phyloP scores from a whole-genome alignment of 2,329 filamentous ascomycete genomes.

The Talaromyces sp. region DNA sequence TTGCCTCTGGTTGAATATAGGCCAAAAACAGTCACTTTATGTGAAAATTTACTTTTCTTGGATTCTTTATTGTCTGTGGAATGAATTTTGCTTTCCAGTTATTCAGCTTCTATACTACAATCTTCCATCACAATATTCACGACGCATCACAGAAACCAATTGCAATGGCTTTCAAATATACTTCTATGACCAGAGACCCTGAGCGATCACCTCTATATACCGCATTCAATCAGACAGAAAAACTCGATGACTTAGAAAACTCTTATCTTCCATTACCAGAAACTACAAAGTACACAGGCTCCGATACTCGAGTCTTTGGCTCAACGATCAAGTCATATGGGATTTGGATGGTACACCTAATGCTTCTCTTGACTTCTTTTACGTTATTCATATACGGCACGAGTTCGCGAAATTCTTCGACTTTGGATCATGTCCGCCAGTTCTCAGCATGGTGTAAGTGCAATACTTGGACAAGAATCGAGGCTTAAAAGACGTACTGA shows the following conservation, averaged over 20 bases:
- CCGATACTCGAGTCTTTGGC: neutral
- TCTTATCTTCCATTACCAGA: neutral
- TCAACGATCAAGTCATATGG: neutral
- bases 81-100: neutral
- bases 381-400: slow-evolving; percentile 2
- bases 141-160: neutral
- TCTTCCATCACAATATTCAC: neutral
- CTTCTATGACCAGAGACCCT: neutral
- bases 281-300: neutral
- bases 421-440: neutral
- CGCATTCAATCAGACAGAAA: neutral
- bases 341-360: neutral
- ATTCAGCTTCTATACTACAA: neutral
- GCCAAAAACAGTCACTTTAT: neutral
- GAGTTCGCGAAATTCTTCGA: neutral
- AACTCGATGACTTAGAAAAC: slow-evolving; percentile 1
- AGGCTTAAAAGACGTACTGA: neutral
- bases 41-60: neutral
- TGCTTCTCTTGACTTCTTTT: neutral
- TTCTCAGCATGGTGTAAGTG: slow-evolving; percentile 12
- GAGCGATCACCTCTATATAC: slow-evolving; percentile 4
- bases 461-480: too few species aligned
- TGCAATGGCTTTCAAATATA: slow-evolving; percentile 5
- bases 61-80: neutral
- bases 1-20: neutral